Base-by-base conservation (phyloP, 1,139 yeast genomes). In the Martiniozyma asiatica region DNA sequence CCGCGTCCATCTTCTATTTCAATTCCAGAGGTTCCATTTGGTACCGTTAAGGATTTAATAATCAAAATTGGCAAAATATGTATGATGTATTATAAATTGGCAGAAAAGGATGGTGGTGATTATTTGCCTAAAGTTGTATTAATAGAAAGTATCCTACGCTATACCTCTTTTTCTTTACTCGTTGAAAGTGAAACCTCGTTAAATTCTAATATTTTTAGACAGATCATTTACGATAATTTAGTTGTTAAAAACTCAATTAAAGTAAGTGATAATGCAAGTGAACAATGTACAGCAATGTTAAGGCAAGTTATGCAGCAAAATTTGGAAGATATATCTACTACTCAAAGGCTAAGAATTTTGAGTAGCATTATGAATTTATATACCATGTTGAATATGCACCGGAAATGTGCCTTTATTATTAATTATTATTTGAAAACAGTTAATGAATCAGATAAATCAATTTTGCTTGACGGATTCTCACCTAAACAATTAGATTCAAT, bases 71-170 rank as follows among this genome's bases (percentile, higher is more conserved):
- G 66, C 14, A 59, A 59, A 15, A 72, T 72, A 34, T 65, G 68
- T 1, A 50, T 78, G 10, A 59, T 61, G 19, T 73, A 59, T 44
- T 84, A 76, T 50, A 74, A 73, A 24, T 46, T 64, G 24, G 74
- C 92, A 22, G 62, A 73, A 9, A 51, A 59, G 20, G 74, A 71
- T 34, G 61, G 66, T 11, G 85, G 76, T 37, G 94, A 87, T 42
- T 70, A 71, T 42, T 87, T 79, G 0, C 97, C 97, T 0, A 89
- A 78, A 39, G 55, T 79, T 3, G 87, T 85, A 0, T 80, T 74
- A 41, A 73, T 81, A 26, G 95, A 84, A 41, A 64, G 78, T 4
- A 59, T 79, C 4, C 45, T 85, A 24, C 62, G 95, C 33, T 67
- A 67, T 29, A 57, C 78, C 19, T 73, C 71, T 36, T 63, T 81